Evolutionary conservation across 768 basidiomycete genomes (phyloP).

Genomic region (Cyclocybe aegerita): DNA sequence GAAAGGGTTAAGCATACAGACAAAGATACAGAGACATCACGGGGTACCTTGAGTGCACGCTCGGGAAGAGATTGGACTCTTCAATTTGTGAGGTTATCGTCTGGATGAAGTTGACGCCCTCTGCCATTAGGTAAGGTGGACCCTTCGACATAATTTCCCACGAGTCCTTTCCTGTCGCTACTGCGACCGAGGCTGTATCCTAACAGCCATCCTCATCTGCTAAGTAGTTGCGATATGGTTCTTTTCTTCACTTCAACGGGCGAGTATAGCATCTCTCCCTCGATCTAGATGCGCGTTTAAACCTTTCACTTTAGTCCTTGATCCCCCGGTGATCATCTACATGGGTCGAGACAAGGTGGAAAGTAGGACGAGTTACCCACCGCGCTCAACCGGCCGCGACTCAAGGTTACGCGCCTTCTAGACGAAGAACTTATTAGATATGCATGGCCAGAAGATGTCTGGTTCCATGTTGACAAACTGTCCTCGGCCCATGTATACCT

Average conservation of each 20-base stretch:
- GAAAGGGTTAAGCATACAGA: not conserved
- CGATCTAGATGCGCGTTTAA: not conserved
- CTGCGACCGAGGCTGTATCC: too few relatives aligned
- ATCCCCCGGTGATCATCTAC: constrained; percentile 74
- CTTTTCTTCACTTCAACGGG: constrained; percentile 50
- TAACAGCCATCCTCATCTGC: not conserved
- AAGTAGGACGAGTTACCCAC: constrained; percentile 49
- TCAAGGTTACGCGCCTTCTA: constrained; percentile 32
- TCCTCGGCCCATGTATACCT: constrained; percentile 97
- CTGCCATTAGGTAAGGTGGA: too few relatives aligned
- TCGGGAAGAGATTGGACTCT: not conserved
- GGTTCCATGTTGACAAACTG: constrained; percentile 98
- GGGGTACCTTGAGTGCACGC: not conserved
- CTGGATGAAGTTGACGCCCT: too few relatives aligned
- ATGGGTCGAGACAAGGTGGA: constrained; percentile 99
- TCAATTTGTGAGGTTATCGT: not conserved
- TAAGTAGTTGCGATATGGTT: constrained; percentile 36
- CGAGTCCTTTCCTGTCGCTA: too few relatives aligned
- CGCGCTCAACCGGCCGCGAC: constrained; percentile 11
- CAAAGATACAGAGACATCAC: not conserved
- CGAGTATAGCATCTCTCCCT: constrained; percentile 12
- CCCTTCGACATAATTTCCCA: too few relatives aligned
- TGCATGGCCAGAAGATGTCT: constrained; percentile 84
- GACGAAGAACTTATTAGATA: constrained; percentile 96
- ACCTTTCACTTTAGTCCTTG: constrained; percentile 38